phyloP scores from a whole-genome alignment of 148 eudicot genomes.

The Heliosperma pusillum region DNA sequence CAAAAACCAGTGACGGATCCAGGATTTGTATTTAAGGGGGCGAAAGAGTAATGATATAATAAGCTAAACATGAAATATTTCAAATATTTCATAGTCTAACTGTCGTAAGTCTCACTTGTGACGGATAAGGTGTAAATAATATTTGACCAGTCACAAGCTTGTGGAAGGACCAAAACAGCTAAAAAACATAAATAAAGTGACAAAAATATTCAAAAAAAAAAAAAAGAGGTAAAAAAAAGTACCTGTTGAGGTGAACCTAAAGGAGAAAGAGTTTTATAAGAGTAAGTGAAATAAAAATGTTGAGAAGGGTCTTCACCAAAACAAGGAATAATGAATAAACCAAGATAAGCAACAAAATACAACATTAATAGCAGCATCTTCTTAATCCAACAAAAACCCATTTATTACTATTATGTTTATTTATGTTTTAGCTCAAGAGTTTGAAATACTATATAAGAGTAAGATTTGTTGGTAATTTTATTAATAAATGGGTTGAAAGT shows the following conservation, averaged over 20 bases:
- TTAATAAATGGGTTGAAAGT: not conserved
- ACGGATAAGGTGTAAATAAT: too few species aligned
- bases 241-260: constrained; percentile 42
- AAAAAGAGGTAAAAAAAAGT: constrained; percentile 4
- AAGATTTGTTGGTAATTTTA: too few species aligned
- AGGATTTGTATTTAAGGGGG: too few species aligned
- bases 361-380: constrained; percentile 5
- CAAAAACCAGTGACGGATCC: too few species aligned
- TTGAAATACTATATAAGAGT: not conserved
- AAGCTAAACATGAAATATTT: too few species aligned
- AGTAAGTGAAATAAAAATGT: constrained; percentile 21
- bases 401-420: not conserved
- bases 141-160: too few species aligned
- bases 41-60: too few species aligned
- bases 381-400: constrained; percentile 5
- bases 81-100: too few species aligned
- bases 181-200: too few species aligned
- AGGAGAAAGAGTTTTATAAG: constrained; percentile 38
- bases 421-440: not conserved
- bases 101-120: too few species aligned
- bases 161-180: too few species aligned
- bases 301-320: constrained; percentile 49
- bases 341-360: constrained; percentile 18
- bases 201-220: constrained; percentile 2
- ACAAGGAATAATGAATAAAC: constrained; percentile 28